phyloP scores from a whole-genome alignment of 2,329 filamentous ascomycete genomes.

The Madurella mycetomatis region DNA sequence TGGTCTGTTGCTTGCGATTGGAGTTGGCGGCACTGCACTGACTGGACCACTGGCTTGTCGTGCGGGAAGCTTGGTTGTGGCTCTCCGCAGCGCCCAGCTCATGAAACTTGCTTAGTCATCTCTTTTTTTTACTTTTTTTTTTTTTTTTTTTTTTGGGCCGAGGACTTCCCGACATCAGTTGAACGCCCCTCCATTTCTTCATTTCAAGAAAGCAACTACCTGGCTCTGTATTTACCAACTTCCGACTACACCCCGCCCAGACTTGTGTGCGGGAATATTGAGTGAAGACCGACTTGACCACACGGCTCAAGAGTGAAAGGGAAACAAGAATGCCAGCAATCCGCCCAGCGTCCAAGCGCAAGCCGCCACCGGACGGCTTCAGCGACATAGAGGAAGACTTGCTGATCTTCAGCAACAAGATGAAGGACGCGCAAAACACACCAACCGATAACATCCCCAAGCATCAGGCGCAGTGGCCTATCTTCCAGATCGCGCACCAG shows the following conservation, averaged over 20 bases:
- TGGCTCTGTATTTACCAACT: no score
- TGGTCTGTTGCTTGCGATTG: slow-evolving; percentile 12
- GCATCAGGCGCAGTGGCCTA: slow-evolving; percentile 91
- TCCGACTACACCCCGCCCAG: no score
- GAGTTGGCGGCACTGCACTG: neutral
- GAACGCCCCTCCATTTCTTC: no score
- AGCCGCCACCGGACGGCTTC: slow-evolving; percentile 81
- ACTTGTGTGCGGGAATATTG: no score
- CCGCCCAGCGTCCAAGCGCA: slow-evolving; percentile 69
- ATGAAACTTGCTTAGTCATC: neutral
- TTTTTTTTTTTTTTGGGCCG: no score
- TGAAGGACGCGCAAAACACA: slow-evolving; percentile 93
- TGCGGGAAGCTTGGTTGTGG: slow-evolving; percentile 13
- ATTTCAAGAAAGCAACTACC: no score
- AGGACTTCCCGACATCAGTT: no score
- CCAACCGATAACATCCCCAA: slow-evolving; percentile 74
- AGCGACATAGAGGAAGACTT: slow-evolving; percentile 84
- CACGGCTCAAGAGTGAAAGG: neutral
- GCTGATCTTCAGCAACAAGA: slow-evolving; percentile 81
- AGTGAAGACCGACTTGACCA: no score
- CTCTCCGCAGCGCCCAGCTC: neutral
- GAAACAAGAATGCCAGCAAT: slow-evolving; percentile 64
- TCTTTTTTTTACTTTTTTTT: no score
- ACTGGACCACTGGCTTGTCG: neutral
- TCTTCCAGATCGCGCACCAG: slow-evolving; percentile 96